Base-by-base conservation (phyloP, 345 rosid genomes). In the Gossypium sturtianum region DNA sequence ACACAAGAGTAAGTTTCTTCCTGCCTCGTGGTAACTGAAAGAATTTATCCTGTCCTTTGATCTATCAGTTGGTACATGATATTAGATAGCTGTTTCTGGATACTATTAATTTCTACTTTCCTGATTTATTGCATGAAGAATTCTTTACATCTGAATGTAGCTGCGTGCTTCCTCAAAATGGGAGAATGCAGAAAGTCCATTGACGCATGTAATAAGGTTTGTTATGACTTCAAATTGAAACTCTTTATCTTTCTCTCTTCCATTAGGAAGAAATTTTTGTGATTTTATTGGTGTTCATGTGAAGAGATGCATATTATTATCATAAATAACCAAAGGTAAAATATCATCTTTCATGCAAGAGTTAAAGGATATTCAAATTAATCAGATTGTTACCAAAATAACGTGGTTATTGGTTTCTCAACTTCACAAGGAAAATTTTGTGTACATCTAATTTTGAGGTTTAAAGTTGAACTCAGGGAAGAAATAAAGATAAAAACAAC, bases 121-220 rank as follows among this genome's bases (percentile, higher is more conserved):
- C 68, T 53, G 45, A 25, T 52, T 60, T 56, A 41, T 62, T 75
- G 58, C 59, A 77, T 70, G 86, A 83, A 95, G 97, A 91, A 90
- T 81, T 76, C 87, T 74, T 82, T 91, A 70, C 84, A 91, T 83
- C 83, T 96, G 74, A 96, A 96, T 86, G 87, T 96, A 76, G 97
- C 98, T 64, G 93, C 97, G 0, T 93, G 93, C 86, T 81, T 84
- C 80, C 93, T 96, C 75, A 96, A 96, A 87, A 41, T 89, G 88
- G 93, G 95, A 81, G 97, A 91, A 82, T 83, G 90, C 86, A 89
- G 80, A 77, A 96, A 93, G 83, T 89, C 97, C 74, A 81, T 96
- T 0, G 91, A 96, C 83, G 80, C 89, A 4, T 91, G 97, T 84
- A 88, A 93, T 82, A 93, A 96, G 97, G 98, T 95, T 68, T 45